Evolutionary conservation across 2,329 filamentous ascomycete genomes (phyloP), one percentile per base, ranked within the genome.

Genomic region (Dothideomycetes sp.): DNA sequence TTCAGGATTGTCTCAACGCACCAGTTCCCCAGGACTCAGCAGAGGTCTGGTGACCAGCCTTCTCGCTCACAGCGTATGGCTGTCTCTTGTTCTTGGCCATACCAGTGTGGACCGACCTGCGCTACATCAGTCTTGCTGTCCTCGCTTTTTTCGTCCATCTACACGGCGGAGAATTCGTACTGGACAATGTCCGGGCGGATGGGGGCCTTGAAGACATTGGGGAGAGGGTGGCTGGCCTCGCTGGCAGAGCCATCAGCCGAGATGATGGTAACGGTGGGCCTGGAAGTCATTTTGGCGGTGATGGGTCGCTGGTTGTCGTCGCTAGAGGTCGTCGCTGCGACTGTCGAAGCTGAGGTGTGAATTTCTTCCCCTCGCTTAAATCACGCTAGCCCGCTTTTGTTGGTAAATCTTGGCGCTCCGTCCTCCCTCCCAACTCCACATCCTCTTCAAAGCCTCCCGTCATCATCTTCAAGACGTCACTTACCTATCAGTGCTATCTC

Each of bases 1-100:
- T n/a, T 37, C 22, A 36, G 12, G 10, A 39, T 38, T 41, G 14
- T 36, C 37, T 48, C 47, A 41, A 61, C 50, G 44, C 55, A 93
- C 86, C 89, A 75, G 89, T 96, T 81, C 89, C 89, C 91, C 91
- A 98, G 56, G 93, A 98, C 79, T 98, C 91, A 66, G 91, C 91
- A 72, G 86, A 94, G 66, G 91, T 98, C 77, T 98, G 91, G 76
- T 98, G 91, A 76, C 91, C 91, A 65, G 91, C 91, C 84, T 98
- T 98, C 84, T 96, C 89, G 82, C 87, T 94, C 77, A 98, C 91
- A 63, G 91, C 80, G 71, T 98, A 98, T 58, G 91, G 88, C 75
- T 98, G 91, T 69, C 91, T 84, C 82, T 94, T 95, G 82, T 98
- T 98, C 86, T 98, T 98, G 68, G 89, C 89, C 77, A 98, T 93